Base-by-base conservation (phyloP, 192 early-diverging fungal genomes). In the Rhizophlyctis rosea region DNA sequence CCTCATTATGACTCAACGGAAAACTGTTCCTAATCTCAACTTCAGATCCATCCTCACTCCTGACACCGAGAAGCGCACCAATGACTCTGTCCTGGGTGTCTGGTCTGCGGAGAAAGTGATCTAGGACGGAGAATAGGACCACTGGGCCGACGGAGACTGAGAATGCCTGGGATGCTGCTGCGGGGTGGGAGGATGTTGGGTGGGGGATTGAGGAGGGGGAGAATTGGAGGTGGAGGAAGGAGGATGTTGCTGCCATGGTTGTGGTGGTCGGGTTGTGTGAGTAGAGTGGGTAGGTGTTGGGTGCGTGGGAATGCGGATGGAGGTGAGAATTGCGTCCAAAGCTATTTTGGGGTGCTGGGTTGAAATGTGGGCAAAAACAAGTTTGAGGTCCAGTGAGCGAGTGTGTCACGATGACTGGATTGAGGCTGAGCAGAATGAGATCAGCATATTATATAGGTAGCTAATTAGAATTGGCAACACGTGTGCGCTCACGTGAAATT, bases 1-100 rank as follows among this genome's bases (percentile, higher is more conserved):
- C 83, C 71, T 91, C 90, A 50, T 79, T 88, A 65, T 91, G 86
- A 18, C 84, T 84, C 51, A 98, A 78, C 13, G 91, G 84, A 69
- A 93, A 96, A 69, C 90, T 88, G 76, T 87, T 90, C 62, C 88
- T 81, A 67, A 98, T 86, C 73, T 98, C 92, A 7, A 95, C 86
- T 57, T 92, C 86, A 24, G 82, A 77, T 30, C 92, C 91, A 73
- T 95, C 91, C 53, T 93, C 89, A 71, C 88, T 91, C 54, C 90
- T 83, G 50, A 86, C 84, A 62, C 96, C 96, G 36, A 98, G 75
- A 5, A 98, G 82, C 21, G 90, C 92, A 50, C 96, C 96, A 53
- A 96, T 89, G 23, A 95, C 93, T 55, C 89, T 76, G 61, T 82
- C 78, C 68, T 92, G 88, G 62, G 81, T 81, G 61, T 90, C 89